Base-by-base conservation (phyloP, 345 rosid genomes). In the Zanthoxylum bungeanum region DNA sequence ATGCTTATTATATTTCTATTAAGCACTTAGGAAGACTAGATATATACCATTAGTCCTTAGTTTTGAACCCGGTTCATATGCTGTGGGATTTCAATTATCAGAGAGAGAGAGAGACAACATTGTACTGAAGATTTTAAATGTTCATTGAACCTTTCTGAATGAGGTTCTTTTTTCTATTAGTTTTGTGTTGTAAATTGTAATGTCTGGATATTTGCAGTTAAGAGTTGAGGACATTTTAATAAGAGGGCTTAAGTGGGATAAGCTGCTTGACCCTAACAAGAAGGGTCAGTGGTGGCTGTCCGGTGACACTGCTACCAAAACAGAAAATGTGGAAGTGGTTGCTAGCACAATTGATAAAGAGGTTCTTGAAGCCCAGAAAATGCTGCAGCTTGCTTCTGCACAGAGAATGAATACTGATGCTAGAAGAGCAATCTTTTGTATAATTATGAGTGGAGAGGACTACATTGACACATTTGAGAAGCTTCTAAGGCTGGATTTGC, bases 221-320 rank as follows among this genome's bases (percentile, higher is more conserved):
- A 72, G 90, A 72, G 91, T 81, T 60, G 97, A 89, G 75, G 87
- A 86, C 66, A 82, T 88, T 66, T 62, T 90, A 66, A 76, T 89
- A 75, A 83, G 92, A 72, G 98, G 97, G 58, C 83, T 92, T 30
- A 89, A 81, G 75, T 94, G 98, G 99, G 92, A 88, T 85, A 90
- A 84, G 82, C 85, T 94, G 69, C 90, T 92, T 71, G 96, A 90
- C 79, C 86, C 91, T 55, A 82, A 86, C 78, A 94, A 92, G 82
- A 92, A 88, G 79, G 98, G 99, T 37, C 97, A 88, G 66, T 94
- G 99, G 98, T 95, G 99, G 99, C 67, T 85, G 73, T 86, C 93
- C 36, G 90, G 91, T 19, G 92, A 88, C 31, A 49, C 71, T 36
- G 79, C 76, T 40, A 72, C 75, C 46, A 67, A 59, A 46, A 57